phyloP scores from a whole-genome alignment of 805 yeast genomes.

The Schwanniomyces occidentalis region DNA sequence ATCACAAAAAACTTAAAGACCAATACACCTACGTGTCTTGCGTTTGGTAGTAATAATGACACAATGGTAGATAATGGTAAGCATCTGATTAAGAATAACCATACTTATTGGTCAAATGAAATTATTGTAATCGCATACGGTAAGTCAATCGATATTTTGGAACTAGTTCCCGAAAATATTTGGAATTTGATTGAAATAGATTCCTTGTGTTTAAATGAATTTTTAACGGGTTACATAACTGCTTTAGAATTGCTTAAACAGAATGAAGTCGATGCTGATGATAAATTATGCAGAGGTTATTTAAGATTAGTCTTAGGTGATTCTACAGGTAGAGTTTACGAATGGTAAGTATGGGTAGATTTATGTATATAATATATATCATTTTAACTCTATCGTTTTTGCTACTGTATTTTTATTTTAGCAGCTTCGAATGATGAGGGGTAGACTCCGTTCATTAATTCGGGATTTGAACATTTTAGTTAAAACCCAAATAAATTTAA shows the following conservation, averaged over 20 bases:
- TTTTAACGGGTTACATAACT: slow-evolving; percentile 23
- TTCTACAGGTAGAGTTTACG: slow-evolving; percentile 49
- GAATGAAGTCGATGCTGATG: slow-evolving; percentile 33
- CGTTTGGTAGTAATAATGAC: slow-evolving; percentile 32
- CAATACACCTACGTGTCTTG: slow-evolving; percentile 20
- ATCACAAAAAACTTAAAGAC: slow-evolving; percentile 15
- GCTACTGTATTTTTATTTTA: background rate
- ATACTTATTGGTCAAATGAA: slow-evolving; percentile 40
- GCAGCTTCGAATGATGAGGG: too few species aligned
- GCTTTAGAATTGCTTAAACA: slow-evolving; percentile 28
- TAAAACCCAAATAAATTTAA: too few species aligned
- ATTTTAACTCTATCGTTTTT: background rate
- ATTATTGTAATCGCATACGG: slow-evolving; percentile 29
- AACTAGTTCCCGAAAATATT: slow-evolving; percentile 21
- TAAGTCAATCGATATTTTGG: slow-evolving; percentile 28
- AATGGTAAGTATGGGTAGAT: slow-evolving; percentile 33
- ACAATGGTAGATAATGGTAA: slow-evolving; percentile 25
- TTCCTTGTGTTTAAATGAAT: slow-evolving; percentile 2
- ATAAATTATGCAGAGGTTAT: slow-evolving; percentile 35
- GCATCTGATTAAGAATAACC: slow-evolving; percentile 21
- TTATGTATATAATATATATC: background rate
- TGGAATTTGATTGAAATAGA: slow-evolving; percentile 7
- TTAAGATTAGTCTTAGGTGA: slow-evolving; percentile 56
- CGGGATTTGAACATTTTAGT: too few species aligned
- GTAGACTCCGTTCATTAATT: too few species aligned